Evolutionary conservation across 148 eudicot genomes (phyloP), one percentile per base, ranked within the genome.

Genomic region (Tetragonia tetragonoides): DNA sequence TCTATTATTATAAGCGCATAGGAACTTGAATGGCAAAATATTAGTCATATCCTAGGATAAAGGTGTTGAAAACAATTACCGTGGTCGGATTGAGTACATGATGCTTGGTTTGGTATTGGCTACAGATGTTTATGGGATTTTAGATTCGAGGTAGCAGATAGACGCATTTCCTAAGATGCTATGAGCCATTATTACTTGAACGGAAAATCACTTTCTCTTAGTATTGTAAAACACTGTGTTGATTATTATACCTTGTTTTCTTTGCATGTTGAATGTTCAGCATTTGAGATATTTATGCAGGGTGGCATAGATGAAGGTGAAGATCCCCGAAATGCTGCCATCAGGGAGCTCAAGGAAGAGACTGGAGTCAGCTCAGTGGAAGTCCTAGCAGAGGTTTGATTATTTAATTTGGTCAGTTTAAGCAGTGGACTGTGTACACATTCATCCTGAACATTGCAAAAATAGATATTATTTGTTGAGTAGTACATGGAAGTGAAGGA

Each of bases 261-360:
- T 40, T 66, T 44, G 28, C 23, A 4, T 62, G 66, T 63, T 24
- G 1, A 18, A 37, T 24, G 14, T 41, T 54, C 4, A 10, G 18
- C 59, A 54, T 17, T 8, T 68, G 40, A 39, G 66, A 23, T 64
- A 17, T 20, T 5, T n/a, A 16, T 78, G 5, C 87, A 95, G 97
- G 99, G 99, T 75, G 97, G 97, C 10, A 84, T 95, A 79, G 97
- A 95, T 83, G 95, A 84, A 75, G 90, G 75, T 75, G 99, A 95
- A 87, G 91, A 93, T 86, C 93, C 97, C 65, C 86, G 83, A 82
- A 75, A 49, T 77, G 97, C 99, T 68, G 99, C 89, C 41, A 81
- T 93, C 51, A 89, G 97, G 80, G 97, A 95, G 85, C 88, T 95
- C 41, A 87, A 86, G 85, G 99, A 95, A 89, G 99, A 95, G 86